phyloP scores from a whole-genome alignment of 2,329 filamentous ascomycete genomes.

The Claviceps sp. region DNA sequence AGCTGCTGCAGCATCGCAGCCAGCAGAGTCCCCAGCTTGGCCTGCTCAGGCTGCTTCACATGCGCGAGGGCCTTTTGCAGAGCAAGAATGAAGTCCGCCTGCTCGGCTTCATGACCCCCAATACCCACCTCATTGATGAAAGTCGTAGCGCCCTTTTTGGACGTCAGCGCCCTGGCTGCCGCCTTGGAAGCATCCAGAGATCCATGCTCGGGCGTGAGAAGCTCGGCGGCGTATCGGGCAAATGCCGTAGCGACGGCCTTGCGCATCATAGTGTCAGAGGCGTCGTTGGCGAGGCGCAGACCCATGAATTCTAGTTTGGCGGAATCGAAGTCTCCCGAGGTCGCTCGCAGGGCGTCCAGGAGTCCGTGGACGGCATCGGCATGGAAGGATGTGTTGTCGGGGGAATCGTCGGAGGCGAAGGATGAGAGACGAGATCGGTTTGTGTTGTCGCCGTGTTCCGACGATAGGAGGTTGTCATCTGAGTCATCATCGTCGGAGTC shows the following conservation, averaged over 20 bases:
- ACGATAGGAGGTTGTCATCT: slow-evolving; percentile 45
- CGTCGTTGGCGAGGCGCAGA: slow-evolving; percentile 80
- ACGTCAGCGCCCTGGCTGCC: slow-evolving; percentile 46
- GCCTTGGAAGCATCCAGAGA: slow-evolving; percentile 49
- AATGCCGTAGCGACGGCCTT: slow-evolving; percentile 77
- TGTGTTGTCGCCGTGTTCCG: slow-evolving; percentile 20
- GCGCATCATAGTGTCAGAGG: slow-evolving; percentile 78
- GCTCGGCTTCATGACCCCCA: slow-evolving; percentile 57
- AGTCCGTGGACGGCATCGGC: slow-evolving; percentile 76
- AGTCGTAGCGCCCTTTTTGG: slow-evolving; percentile 36
- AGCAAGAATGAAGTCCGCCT: slow-evolving; percentile 72
- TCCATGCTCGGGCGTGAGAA: slow-evolving; percentile 40
- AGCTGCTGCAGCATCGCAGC: slow-evolving; percentile 72
- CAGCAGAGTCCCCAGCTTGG: slow-evolving; percentile 48
- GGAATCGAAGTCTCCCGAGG: slow-evolving; percentile 64
- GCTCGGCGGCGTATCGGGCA: slow-evolving; percentile 64
- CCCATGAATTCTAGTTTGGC: slow-evolving; percentile 85
- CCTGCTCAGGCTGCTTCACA: slow-evolving; percentile 41
- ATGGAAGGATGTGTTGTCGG: slow-evolving; percentile 52
- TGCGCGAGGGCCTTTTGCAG: slow-evolving; percentile 68
- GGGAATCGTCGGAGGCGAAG: slow-evolving; percentile 60
- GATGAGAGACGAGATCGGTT: slow-evolving; percentile 55
- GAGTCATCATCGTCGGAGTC: slow-evolving; percentile 49
- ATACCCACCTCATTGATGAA: slow-evolving; percentile 49
- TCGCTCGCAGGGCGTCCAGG: slow-evolving; percentile 69